Evolutionary conservation across 352 stramenopile species (phyloP).

Genomic region (Hyaloperonospora brassicae): DNA sequence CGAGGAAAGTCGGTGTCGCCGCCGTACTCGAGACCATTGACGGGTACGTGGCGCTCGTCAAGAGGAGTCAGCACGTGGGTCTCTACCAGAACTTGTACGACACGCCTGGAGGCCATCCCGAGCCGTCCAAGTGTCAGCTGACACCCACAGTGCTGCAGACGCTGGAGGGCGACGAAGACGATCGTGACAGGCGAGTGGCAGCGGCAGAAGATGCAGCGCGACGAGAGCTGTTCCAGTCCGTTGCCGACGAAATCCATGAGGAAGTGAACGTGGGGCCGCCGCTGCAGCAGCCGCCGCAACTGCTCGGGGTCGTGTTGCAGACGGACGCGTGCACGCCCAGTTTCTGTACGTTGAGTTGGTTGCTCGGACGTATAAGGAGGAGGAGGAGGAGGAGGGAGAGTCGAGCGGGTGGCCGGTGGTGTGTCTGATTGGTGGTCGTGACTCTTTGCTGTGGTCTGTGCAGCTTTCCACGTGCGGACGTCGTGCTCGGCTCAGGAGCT

Average conservation of each 20-base stretch:
- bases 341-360: conserved; percentile 39
- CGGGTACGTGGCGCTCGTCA: conserved; percentile 53
- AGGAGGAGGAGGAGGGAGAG: too few species aligned
- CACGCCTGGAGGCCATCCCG: conserved; percentile 71
- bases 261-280: conserved; percentile 55
- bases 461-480: conserved; percentile 58
- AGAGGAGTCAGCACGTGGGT: conserved; percentile 53
- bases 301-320: conserved; percentile 70
- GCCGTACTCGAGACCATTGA: conserved; percentile 60
- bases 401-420: too few species aligned
- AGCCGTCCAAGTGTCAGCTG: conserved; percentile 41
- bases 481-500: conserved; percentile 29
- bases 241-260: conserved; percentile 66
- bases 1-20: conserved; percentile 72
- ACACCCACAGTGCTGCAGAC: conserved; percentile 23
- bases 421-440: too few species aligned
- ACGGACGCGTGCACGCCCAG: conserved; percentile 62
- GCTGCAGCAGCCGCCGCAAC: conserved; percentile 37
- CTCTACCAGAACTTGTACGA: conserved; percentile 70
- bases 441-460: background rate
- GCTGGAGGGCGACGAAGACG: conserved; percentile 17
- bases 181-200: conserved; percentile 1
- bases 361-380: too few species aligned
- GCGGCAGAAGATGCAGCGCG: conserved; percentile 26
- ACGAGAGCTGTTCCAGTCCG: conserved; percentile 60